phyloP scores from a whole-genome alignment of 1,284 basidiomycete genomes.

The Peniophora sp. region DNA sequence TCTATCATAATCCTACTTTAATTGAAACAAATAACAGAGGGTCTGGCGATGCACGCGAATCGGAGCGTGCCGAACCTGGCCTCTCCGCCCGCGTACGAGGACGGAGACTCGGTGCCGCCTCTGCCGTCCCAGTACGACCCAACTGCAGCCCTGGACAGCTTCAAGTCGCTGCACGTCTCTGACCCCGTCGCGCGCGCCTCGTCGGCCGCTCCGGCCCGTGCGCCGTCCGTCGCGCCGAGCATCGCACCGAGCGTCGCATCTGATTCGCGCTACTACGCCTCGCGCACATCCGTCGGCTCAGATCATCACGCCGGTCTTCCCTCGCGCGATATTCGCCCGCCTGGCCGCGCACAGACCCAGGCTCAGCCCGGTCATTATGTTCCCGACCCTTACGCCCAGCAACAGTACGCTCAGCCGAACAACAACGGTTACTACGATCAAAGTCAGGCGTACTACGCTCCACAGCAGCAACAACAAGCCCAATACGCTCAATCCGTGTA shows the following conservation, averaged over 20 bases:
- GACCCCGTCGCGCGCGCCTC: constrained; percentile 23
- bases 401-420: background rate
- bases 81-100: constrained; percentile 15
- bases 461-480: background rate
- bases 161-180: constrained; percentile 37
- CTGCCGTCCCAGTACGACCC: constrained; percentile 31
- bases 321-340: no score
- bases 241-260: background rate
- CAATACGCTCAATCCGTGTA: constrained; percentile 12
- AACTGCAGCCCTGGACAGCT: constrained; percentile 35
- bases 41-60: constrained; percentile 23
- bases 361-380: no score
- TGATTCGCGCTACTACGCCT: background rate
- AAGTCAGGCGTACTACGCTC: background rate
- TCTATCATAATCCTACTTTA: no score
- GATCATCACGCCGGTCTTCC: no score
- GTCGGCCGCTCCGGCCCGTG: background rate
- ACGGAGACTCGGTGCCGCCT: constrained; percentile 22
- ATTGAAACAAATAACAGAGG: no score
- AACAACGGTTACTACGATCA: background rate
- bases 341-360: no score
- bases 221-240: background rate
- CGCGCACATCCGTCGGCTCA: background rate
- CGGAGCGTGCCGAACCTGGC: constrained; percentile 33
- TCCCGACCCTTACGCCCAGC: no score